Percentiles rank a stretch among this genome's conserved stretches.
These are phyloP conservation scores for Telopea speciosissima DNA, from an alignment of 177 flowering plant genomes.

Conservation along the genomic window DNA sequence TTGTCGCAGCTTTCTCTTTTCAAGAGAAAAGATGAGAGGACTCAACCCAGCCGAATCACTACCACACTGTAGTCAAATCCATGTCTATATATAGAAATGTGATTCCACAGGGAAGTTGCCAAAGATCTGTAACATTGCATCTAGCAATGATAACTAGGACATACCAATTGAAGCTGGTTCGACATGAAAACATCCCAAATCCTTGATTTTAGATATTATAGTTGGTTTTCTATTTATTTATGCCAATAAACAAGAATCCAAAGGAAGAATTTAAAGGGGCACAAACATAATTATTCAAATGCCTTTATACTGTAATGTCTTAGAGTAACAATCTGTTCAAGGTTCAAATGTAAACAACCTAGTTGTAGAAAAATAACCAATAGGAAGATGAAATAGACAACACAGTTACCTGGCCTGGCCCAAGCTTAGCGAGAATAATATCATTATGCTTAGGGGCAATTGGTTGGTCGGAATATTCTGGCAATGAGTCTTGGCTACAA, in stretches of 20 bases:
- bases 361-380: background rate
- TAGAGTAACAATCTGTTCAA: background rate
- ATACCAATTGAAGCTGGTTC: background rate
- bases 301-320: background rate
- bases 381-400: background rate
- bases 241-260: too few relatives aligned
- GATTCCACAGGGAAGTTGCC: too few relatives aligned
- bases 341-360: background rate
- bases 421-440: slow-evolving; percentile 72
- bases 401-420: slow-evolving; percentile 73
- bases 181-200: background rate
- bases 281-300: background rate
- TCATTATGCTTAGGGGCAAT: slow-evolving; percentile 40
- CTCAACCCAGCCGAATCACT: too few relatives aligned
- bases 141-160: background rate
- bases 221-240: too few relatives aligned
- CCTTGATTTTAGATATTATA: too few relatives aligned
- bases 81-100: too few relatives aligned
- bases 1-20: too few relatives aligned
- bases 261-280: background rate
- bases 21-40: too few relatives aligned
- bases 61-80: too few relatives aligned
- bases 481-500: slow-evolving; percentile 63
- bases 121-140: too few relatives aligned
- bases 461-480: slow-evolving; percentile 52